A percentile compares a stretch with the other conserved stretches of the same genome.
Evolutionary conservation across 768 basidiomycete species (phyloP).

Genomic region (Phlegmacium glaucopus): DNA sequence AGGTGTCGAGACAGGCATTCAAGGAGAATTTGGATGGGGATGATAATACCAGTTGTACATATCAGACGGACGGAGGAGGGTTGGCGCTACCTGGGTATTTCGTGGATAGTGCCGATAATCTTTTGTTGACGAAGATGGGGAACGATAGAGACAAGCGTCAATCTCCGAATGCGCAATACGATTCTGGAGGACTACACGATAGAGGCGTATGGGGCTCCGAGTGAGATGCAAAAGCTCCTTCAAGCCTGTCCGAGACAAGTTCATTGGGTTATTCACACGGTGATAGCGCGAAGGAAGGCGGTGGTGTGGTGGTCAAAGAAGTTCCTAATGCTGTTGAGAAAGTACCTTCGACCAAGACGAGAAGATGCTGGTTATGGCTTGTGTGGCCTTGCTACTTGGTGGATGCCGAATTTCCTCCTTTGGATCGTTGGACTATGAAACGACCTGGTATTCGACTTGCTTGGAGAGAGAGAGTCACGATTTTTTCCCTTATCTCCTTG

Average conservation of each 20-base stretch:
- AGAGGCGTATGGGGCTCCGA: conserved; percentile 57
- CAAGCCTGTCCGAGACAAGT: neutral
- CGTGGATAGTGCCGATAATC: conserved; percentile 63
- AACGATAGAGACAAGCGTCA: conserved; percentile 45
- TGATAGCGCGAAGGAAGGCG: conserved; percentile 41
- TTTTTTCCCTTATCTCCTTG: conserved; percentile 79
- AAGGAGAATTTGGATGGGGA: conserved; percentile 49
- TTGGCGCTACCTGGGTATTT: conserved; percentile 29
- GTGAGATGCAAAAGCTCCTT: conserved; percentile 55
- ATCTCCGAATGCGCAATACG: conserved; percentile 51
- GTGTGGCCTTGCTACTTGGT: conserved; percentile 79
- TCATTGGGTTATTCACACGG: conserved; percentile 1
- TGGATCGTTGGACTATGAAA: conserved; percentile 78
- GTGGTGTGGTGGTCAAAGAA: conserved; percentile 57
- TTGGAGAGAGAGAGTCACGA: conserved; percentile 92
- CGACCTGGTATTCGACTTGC: conserved; percentile 89
- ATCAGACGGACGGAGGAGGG: conserved; percentile 29
- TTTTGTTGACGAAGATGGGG: conserved; percentile 51
- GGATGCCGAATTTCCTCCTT: conserved; percentile 73
- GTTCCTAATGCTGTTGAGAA: conserved; percentile 77
- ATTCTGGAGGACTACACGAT: conserved; percentile 47
- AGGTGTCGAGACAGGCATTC: conserved; percentile 30
- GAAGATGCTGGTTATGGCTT: conserved; percentile 79
- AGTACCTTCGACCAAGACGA: conserved; percentile 65
- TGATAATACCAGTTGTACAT: conserved; percentile 64